These are phyloP conservation scores for Plasmodium gonderi DNA, from an alignment of 169 alveolate species.

Conservation along the genomic window DNA sequence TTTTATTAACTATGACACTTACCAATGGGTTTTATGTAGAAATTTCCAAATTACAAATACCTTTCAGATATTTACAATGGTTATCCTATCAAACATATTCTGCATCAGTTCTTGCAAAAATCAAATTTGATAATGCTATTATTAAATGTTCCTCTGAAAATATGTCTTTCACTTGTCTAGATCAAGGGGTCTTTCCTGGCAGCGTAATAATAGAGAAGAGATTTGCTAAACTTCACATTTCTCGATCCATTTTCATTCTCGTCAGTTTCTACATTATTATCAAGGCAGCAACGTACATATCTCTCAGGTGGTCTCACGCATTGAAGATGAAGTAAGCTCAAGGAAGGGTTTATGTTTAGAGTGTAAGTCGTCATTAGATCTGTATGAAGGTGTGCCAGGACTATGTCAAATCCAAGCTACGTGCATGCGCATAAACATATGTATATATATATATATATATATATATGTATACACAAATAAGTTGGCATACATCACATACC, in stretches of 20 bases:
- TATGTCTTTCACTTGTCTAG: not conserved
- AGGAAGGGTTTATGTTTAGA: too few species aligned
- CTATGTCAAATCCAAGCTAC: too few species aligned
- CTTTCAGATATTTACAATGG: constrained; percentile 63
- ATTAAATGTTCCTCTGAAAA: constrained; percentile 35
- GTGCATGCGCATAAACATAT: not conserved
- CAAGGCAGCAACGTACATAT: constrained; percentile 19
- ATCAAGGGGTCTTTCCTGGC: constrained; percentile 11
- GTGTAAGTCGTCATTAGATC: too few species aligned
- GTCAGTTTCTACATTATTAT: constrained; percentile 14
- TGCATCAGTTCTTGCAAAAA: constrained; percentile 57
- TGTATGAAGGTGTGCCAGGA: too few species aligned
- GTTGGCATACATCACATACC: not conserved
- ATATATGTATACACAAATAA: not conserved
- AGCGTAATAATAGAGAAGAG: constrained; percentile 25
- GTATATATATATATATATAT: not conserved
- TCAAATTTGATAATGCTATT: constrained; percentile 29
- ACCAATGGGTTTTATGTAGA: constrained; percentile 60
- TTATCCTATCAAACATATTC: constrained; percentile 64
- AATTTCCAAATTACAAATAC: constrained; percentile 24
- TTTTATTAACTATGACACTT: constrained; percentile 52
- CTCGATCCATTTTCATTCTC: constrained; percentile 10
- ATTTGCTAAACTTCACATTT: constrained; percentile 35
- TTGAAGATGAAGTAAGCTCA: constrained; percentile 53
- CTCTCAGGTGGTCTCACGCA: constrained; percentile 58